Evolutionary conservation across 768 basidiomycete species (phyloP), one percentile per base, ranked within the genome.

Genomic region (Clitopilus passeckerianus): DNA sequence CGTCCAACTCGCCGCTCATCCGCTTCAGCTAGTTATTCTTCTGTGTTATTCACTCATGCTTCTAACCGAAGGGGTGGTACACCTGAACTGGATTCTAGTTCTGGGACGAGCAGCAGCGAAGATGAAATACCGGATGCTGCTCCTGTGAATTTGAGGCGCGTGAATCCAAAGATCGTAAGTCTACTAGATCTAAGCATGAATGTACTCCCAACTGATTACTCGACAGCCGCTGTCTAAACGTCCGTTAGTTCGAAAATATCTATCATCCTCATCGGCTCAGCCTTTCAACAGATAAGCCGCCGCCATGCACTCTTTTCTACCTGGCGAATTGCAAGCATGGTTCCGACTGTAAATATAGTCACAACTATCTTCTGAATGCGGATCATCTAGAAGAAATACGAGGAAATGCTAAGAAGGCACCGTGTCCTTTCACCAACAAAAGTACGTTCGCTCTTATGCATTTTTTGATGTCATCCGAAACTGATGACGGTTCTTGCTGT

Each of bases 121-220:
- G 27, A 30, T 30, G 27, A 30, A 30, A 3, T 30, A 30, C 27
- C 27, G 7, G 27, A 30, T 30, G 4, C 27, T 3, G 27, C 27
- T 4, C 27, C 27, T 3, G 3, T 7, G 27, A 30, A 7, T 30
- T 4, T 7, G 27, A 30, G 27, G 27, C 27, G 74, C 83, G 57
- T 87, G 86, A 73, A 75, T 86, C 16, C 72, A 67, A 63, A 60
- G 24, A 65, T 69, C 30, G 67, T 73, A 50, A 64, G 10, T 58
- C 22, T 15, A 60, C 7, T 59, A 58, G 53, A 22, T 41, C 55
- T 4, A 30, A 30, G 27, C 27, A 30, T 30, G 27, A 30, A 30
- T 30, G 34, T 30, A 12, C 22, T 52, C 18, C 37, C 3, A 41
- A 41, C 37, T 41, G 37, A 41, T 41, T 14, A 18, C 10, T 41